Base-by-base conservation (phyloP, 148 eudicot genomes). In the Camellia japonica region DNA sequence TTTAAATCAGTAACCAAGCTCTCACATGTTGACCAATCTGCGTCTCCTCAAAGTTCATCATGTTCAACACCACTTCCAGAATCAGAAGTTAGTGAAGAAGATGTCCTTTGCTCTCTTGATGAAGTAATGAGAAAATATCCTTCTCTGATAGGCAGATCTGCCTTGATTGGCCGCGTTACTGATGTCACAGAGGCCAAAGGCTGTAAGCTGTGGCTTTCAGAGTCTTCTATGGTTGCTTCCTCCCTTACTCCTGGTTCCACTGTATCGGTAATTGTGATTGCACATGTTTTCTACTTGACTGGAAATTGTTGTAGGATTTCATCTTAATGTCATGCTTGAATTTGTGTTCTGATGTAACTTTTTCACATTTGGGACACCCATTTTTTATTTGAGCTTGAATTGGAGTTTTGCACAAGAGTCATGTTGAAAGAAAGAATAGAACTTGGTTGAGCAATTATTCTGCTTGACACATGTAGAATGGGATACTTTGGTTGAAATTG, bases 121-220 rank as follows among this genome's bases (percentile, higher is more conserved):
- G 85, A 86, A 84, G 92, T 92, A 77, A 87, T 91, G 2, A 77
- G 42, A 69, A 87, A 83, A 78, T 93, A 85, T 85, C 97, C 97
- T 47, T 85, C 89, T 85, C 80, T 93, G 61, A 87, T 95, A 11
- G 84, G 89, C 15, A 81, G 66, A 81, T 79, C 87, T 18, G 86
- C 97, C 66, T 60, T 93, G 2, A 66, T 86, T 80, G 88, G 91
- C 54, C 72, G 76, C n/a, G 68, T 93, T 47, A 59, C 83, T 10
- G 94, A 89, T 54, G 76, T 69, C 64, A 42, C 84, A 11, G 88
- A 85, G 1, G 77, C 87, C 72, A 91, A 78, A 85, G 92, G 90
- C 43, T 84, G 89, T 81, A 87, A 49, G 80, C 87, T 95, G 74
- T 95, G 99, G 99, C 91, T 95, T 46, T 93, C 99, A 16, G 90